These are phyloP conservation scores for Dioszegia hungarica DNA, from an alignment of 768 basidiomycete genomes.

Conservation along the genomic window DNA sequence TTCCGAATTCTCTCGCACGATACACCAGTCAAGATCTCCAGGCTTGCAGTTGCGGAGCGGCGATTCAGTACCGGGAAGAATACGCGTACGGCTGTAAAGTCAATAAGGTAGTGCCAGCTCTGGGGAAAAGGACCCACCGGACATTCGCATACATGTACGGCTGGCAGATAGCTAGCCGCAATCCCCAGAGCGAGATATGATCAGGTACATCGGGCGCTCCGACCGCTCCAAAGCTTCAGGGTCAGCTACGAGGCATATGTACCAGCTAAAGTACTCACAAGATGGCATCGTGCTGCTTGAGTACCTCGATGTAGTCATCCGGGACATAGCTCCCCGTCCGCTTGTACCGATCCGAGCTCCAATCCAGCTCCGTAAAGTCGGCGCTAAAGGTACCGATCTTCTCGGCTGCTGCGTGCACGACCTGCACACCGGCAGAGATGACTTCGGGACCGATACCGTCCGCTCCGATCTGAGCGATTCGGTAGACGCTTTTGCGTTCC, in stretches of 20 bases:
- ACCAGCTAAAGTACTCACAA: constrained; percentile 31
- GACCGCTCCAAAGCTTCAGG: constrained; percentile 54
- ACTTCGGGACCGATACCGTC: constrained; percentile 59
- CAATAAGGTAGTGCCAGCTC: too few species aligned
- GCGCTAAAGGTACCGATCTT: constrained; percentile 52
- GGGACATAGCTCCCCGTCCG: constrained; percentile 56
- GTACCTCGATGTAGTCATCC: constrained; percentile 32
- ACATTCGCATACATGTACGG: constrained; percentile 54
- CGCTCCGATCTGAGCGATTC: constrained; percentile 56
- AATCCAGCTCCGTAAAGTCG: constrained; percentile 54
- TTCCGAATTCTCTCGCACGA: constrained; percentile 59
- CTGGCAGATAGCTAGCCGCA: constrained; percentile 56
- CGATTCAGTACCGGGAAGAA: constrained; percentile 54
- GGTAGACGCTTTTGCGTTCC: constrained; percentile 37
- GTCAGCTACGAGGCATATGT: neutral
- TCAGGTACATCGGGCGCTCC: constrained; percentile 57
- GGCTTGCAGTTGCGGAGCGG: constrained; percentile 54
- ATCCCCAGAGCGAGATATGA: constrained; percentile 59
- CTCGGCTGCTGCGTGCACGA: constrained; percentile 53
- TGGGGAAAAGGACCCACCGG: constrained; percentile 31
- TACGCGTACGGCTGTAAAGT: constrained; percentile 52
- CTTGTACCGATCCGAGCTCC: constrained; percentile 54
- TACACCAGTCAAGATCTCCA: constrained; percentile 55
- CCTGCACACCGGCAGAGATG: constrained; percentile 54
- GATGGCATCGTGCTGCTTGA: constrained; percentile 41